Conservation (phyloP, 192 early-diverging fungal genomes). For the Lobosporangium transversale region DNA sequence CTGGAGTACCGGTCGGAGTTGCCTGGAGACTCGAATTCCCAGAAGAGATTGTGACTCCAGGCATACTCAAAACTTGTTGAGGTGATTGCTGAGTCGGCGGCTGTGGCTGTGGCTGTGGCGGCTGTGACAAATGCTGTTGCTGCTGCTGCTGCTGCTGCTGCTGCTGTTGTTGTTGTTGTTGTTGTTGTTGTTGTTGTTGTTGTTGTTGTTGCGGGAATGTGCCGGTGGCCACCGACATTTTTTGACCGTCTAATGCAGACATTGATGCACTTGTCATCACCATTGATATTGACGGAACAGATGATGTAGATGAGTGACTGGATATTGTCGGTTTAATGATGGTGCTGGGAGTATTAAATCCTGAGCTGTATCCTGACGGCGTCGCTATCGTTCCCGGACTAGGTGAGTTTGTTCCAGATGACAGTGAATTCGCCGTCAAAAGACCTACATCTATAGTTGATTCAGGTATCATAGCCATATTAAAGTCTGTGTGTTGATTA, state of each 20-base stretch:
- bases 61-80: neutral
- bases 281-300: conserved; percentile 43
- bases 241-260: conserved; percentile 16
- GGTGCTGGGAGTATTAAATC: conserved; percentile 7
- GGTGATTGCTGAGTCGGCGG: neutral
- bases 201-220: conserved; percentile 13
- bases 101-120: too few species aligned
- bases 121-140: too few species aligned
- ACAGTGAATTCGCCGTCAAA: conserved; percentile 8
- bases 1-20: conserved; percentile 14
- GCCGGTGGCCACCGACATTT: neutral
- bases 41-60: neutral
- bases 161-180: neutral
- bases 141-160: neutral
- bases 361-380: neutral
- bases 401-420: conserved; percentile 30
- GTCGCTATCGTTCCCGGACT: conserved; percentile 10
- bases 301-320: conserved; percentile 32
- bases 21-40: conserved; percentile 2
- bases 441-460: conserved; percentile 7
- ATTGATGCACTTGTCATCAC: conserved; percentile 26
- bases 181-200: neutral
- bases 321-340: conserved; percentile 35
- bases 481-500: conserved; percentile 29
- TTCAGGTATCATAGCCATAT: conserved; percentile 9